phyloP scores from a whole-genome alignment of 2,329 filamentous ascomycete species.

The Elsinoe fawcettii region DNA sequence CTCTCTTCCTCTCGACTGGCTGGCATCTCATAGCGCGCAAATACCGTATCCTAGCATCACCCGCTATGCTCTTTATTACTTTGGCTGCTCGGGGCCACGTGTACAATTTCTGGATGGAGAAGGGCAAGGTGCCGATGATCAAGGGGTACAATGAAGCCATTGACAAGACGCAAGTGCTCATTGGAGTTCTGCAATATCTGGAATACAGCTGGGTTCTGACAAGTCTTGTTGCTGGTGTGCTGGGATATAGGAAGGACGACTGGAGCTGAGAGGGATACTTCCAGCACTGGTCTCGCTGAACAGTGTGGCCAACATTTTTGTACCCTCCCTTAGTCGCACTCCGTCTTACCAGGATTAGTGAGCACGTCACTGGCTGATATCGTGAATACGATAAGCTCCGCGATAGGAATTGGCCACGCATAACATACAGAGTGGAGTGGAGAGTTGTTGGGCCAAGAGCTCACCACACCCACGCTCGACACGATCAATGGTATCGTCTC shows the following conservation, averaged over 20 bases:
- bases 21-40: constrained; percentile 6
- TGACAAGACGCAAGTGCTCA: constrained; percentile 26
- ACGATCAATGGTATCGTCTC: too few relatives aligned
- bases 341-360: too few relatives aligned
- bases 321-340: too few relatives aligned
- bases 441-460: too few relatives aligned
- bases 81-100: constrained; percentile 28
- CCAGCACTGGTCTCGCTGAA: too few relatives aligned
- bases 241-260: constrained; percentile 18
- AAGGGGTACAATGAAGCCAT: constrained; percentile 30
- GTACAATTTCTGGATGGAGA: constrained; percentile 29
- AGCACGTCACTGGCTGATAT: too few relatives aligned
- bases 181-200: constrained; percentile 28
- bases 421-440: too few relatives aligned
- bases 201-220: constrained; percentile 31
- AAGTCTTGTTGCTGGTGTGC: constrained; percentile 25
- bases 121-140: constrained; percentile 21
- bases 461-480: too few relatives aligned
- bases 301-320: too few relatives aligned
- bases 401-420: too few relatives aligned
- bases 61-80: constrained; percentile 24
- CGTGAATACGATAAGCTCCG: too few relatives aligned
- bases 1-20: constrained; percentile 13
- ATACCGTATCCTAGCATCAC: constrained; percentile 19
- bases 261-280: too few relatives aligned